Conservation (phyloP, 148 eudicot species). For the Rhododendron mucronatum region DNA sequence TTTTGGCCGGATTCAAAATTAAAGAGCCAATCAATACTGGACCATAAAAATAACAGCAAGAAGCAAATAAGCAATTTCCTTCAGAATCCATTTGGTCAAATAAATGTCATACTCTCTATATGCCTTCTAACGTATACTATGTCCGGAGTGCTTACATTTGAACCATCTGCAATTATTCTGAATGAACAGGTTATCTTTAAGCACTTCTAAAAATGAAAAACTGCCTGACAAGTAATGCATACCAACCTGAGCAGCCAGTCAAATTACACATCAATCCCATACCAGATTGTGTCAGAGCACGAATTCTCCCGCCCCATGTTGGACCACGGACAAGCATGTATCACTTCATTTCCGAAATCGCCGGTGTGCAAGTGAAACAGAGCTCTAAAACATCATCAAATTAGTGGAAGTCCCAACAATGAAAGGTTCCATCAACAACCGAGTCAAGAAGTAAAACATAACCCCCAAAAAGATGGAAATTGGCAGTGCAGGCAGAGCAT, state of each 20-base stretch:
- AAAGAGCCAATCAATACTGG: not conserved
- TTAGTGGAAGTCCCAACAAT: constrained; percentile 79
- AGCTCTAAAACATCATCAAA: constrained; percentile 74
- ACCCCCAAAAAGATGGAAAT: constrained; percentile 83
- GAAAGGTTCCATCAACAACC: constrained; percentile 93
- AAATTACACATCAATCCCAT: not conserved
- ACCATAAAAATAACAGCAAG: not conserved
- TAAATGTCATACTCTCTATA: not conserved
- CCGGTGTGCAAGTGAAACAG: not conserved
- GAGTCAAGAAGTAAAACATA: constrained; percentile 83
- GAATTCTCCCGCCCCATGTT: not conserved
- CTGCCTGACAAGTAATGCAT: not conserved
- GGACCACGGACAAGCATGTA: not conserved
- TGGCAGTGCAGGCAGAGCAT: constrained; percentile 90
- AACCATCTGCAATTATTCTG: not conserved
- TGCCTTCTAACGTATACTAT: not conserved
- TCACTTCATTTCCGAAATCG: not conserved
- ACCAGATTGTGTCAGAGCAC: not conserved
- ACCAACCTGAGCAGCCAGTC: constrained; percentile 5
- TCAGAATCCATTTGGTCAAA: not conserved
- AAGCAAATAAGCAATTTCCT: not conserved
- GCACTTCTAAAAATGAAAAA: not conserved
- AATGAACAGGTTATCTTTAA: not conserved
- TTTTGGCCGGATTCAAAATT: not conserved
- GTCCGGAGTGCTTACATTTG: not conserved